Evolutionary conservation across 2,329 filamentous ascomycete genomes (phyloP).

Genomic region (Myriosclerotinia duriaeana): DNA sequence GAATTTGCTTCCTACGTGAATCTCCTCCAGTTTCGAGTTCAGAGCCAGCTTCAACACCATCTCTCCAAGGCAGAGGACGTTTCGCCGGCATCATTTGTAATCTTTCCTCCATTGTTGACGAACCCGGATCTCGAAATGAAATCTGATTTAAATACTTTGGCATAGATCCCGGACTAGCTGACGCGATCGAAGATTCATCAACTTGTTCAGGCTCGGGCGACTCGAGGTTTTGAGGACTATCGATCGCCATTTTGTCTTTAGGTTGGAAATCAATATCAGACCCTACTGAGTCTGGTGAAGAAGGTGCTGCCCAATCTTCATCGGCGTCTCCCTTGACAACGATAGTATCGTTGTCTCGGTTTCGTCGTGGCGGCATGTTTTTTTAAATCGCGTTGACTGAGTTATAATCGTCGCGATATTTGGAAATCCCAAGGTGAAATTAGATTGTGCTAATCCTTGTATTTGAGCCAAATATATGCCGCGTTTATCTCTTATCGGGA

Average conservation of each 20-base stretch:
- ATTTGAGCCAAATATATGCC: conserved; percentile 11
- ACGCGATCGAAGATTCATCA: conserved; percentile 2
- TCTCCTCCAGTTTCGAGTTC: conserved; percentile 40
- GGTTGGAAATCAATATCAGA: conserved; percentile 23
- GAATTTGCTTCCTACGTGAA: conserved; percentile 39
- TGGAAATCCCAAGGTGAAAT: conserved; percentile 22
- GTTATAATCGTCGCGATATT: conserved; percentile 18
- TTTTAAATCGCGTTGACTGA: conserved; percentile 13
- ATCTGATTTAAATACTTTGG: conserved; percentile 23
- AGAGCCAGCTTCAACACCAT: conserved; percentile 37
- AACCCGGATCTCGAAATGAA: conserved; percentile 16
- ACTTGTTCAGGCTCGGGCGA: conserved; percentile 31
- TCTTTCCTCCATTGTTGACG: conserved; percentile 38
- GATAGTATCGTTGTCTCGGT: conserved; percentile 32
- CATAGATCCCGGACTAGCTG: conserved; percentile 8
- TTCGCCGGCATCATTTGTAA: conserved; percentile 38
- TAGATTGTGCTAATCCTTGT: conserved; percentile 21
- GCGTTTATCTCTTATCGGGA: conserved; percentile 23
- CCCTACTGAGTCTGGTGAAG: conserved; percentile 32
- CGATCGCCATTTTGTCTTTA: conserved; percentile 24
- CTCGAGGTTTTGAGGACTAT: conserved; percentile 35
- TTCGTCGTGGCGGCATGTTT: conserved; percentile 21
- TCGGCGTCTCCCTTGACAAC: conserved; percentile 36
- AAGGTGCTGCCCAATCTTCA: conserved; percentile 28
- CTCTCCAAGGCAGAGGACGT: conserved; percentile 38